Evolutionary conservation across 257 asterid species (phyloP), one percentile per base, ranked within the genome.

Genomic region (Fraxinus pennsylvanica): DNA sequence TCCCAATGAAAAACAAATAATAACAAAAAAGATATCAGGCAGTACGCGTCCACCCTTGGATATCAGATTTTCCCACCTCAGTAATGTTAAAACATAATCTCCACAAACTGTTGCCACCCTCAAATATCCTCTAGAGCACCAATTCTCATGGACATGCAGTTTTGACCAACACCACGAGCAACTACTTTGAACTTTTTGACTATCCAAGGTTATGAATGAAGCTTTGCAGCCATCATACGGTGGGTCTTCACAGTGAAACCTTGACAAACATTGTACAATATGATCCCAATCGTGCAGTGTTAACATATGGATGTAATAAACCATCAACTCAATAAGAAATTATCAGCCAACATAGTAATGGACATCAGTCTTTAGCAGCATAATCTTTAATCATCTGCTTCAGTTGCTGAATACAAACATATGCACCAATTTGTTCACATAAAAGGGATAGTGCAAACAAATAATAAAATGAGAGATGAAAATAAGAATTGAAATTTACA

Each of bases 371-470:
- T 43, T 43, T 43, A 43, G 50, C 82, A 47, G 89, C 95, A 77
- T 80, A 96, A 72, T 89, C 96, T 82, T 78, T 82, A n/a, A 96
- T 93, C 96, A 84, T 87, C 87, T 82, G 89, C 94, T 96, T 96
- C 88, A 96, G 78, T 83, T 87, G 87, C 99, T 96, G 92, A 80
- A 81, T 2, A 68, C 29, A 77, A 30, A 82, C 74, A 79, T 5
- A 67, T 22, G 75, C 43, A 79, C 41, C 50, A 77, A 76, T 73
- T 6, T 30, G 77, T 80, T 52, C 13, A 43, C 50, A 2, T 12
- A 78, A 72, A 72, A 71, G 71, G 47, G 68, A 21, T 70, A 47
- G 25, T 6, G 25, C 54, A 57, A 21, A 66, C 69, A 65, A 66
- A 74, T 68, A 17, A 83, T 39, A 78, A n/a, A 63, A 72, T 52